phyloP scores from a whole-genome alignment of 495 filamentous ascomycete species.

The Platismatia glauca region DNA sequence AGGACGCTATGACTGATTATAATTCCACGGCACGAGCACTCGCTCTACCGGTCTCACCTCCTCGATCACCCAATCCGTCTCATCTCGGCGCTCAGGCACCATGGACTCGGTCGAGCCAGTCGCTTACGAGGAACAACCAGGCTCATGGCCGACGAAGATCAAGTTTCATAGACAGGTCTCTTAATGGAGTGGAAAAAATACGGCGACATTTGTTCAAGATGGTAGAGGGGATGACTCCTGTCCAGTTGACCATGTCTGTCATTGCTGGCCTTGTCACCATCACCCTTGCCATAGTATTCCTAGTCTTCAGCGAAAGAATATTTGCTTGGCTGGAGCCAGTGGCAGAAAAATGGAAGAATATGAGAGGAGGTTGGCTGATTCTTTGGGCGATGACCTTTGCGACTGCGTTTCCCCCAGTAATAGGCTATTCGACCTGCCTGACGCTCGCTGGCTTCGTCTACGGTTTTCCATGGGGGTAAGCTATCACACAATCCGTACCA shows the following conservation, averaged over 20 bases:
- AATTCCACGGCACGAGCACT: slow-evolving; percentile 56
- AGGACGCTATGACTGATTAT: slow-evolving; percentile 29
- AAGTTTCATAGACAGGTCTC: slow-evolving; percentile 37
- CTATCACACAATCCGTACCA: slow-evolving; percentile 1
- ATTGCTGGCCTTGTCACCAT: slow-evolving; percentile 40
- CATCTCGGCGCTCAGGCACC: slow-evolving; percentile 29
- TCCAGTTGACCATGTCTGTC: slow-evolving; percentile 53
- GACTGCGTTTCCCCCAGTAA: slow-evolving; percentile 79
- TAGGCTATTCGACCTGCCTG: slow-evolving; percentile 82
- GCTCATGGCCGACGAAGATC: slow-evolving; percentile 29
- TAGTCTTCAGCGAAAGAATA: slow-evolving; percentile 68
- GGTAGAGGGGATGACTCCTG: slow-evolving; percentile 45
- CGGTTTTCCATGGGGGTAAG: slow-evolving; percentile 75
- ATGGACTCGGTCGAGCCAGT: slow-evolving; percentile 37
- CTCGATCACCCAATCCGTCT: slow-evolving; percentile 31
- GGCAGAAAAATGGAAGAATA: slow-evolving; percentile 62
- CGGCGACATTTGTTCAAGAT: slow-evolving; percentile 30
- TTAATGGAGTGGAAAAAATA: slow-evolving; percentile 36
- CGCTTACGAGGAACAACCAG: slow-evolving; percentile 16
- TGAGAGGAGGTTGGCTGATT: slow-evolving; percentile 64
- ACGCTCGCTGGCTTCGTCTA: slow-evolving; percentile 90
- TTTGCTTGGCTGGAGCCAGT: slow-evolving; percentile 62
- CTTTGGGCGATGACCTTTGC: slow-evolving; percentile 69
- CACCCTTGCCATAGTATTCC: slow-evolving; percentile 52
- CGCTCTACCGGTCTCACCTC: slow-evolving; percentile 48